Evolutionary conservation across 345 rosid species (phyloP).

Genomic region (Ceriops decandra): DNA sequence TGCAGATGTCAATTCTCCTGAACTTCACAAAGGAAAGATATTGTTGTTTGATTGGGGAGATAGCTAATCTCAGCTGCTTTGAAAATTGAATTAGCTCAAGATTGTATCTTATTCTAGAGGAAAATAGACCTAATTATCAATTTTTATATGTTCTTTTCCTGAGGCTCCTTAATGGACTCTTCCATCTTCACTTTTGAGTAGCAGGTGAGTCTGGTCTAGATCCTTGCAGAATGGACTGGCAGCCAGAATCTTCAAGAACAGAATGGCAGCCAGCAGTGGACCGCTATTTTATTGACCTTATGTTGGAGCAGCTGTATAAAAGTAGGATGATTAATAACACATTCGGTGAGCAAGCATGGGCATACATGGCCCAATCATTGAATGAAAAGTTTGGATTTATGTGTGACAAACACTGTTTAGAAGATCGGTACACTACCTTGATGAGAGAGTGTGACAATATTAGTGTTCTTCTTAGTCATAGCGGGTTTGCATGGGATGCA

Average conservation of each 20-base stretch:
- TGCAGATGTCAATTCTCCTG: not conserved
- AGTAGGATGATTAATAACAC: constrained; percentile 43
- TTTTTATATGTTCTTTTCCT: not conserved
- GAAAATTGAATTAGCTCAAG: not conserved
- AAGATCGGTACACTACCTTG: constrained; percentile 48
- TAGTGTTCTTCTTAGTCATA: constrained; percentile 43
- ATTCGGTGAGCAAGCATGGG: constrained; percentile 62
- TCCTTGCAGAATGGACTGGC: constrained; percentile 49
- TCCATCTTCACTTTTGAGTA: constrained; percentile 9
- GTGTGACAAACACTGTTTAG: constrained; percentile 46
- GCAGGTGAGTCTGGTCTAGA: constrained; percentile 32
- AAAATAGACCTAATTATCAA: too few species aligned
- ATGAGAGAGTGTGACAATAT: constrained; percentile 61
- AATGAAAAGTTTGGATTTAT: constrained; percentile 47
- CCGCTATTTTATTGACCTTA: constrained; percentile 45
- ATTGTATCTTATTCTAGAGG: not conserved
- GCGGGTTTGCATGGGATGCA: constrained; percentile 63
- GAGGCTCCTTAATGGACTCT: not conserved
- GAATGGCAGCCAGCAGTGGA: constrained; percentile 66
- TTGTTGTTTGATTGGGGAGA: not conserved
- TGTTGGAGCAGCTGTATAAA: constrained; percentile 47
- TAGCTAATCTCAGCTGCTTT: not conserved
- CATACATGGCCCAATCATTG: constrained; percentile 46
- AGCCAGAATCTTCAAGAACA: constrained; percentile 23
- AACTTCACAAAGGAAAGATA: not conserved